phyloP scores from a whole-genome alignment of 225 moss, liverwort and hornwort species.

The Pleurozium schreberi region DNA sequence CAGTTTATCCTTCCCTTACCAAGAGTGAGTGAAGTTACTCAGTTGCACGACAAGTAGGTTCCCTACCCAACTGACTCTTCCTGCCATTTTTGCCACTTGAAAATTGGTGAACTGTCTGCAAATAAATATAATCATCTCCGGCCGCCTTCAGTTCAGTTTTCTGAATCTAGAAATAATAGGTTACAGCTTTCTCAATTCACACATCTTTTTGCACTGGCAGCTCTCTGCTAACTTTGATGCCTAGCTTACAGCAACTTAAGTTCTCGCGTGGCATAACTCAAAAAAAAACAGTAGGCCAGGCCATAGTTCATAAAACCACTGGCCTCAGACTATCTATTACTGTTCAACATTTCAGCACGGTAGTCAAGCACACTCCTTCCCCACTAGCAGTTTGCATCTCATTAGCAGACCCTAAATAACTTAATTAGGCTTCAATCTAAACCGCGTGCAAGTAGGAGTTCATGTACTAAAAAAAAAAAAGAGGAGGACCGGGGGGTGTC shows the following conservation, averaged over 20 bases:
- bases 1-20: neutral
- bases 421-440: neutral
- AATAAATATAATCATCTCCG: neutral
- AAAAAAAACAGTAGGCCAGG: neutral
- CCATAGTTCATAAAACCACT: neutral
- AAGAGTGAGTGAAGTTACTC: neutral
- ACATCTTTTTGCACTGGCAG: neutral
- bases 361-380: neutral
- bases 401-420: neutral
- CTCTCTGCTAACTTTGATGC: neutral
- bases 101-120: neutral
- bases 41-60: neutral
- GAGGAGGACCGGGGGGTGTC: fast-evolving
- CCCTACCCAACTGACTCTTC: neutral
- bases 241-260: neutral
- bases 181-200: neutral
- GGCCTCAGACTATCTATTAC: neutral
- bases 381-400: neutral
- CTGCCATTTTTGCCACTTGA: neutral
- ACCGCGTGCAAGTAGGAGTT: neutral
- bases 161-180: neutral
- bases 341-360: neutral
- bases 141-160: neutral
- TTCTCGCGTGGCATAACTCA: neutral
- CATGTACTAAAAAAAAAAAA: neutral